A percentile compares a stretch with the other conserved stretches of the same genome.
phyloP scores from a whole-genome alignment of 345 rosid species.

The Gossypium arboreum region DNA sequence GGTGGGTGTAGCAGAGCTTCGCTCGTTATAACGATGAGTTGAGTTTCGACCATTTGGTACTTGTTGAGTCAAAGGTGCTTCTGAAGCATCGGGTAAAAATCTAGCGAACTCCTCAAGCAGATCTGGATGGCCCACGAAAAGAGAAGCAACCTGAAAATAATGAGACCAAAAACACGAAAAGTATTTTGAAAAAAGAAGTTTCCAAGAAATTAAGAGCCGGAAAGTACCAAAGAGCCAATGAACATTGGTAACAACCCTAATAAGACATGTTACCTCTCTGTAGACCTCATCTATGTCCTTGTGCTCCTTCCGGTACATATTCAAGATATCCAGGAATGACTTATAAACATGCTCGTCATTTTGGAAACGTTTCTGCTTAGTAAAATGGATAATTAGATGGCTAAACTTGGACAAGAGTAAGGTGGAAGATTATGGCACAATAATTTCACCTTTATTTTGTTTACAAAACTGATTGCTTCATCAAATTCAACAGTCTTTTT shows the following conservation, averaged over 20 bases:
- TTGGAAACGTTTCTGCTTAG: conserved; percentile 79
- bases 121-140: conserved; percentile 77
- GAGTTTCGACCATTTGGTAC: conserved; percentile 50
- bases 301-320: conserved; percentile 85
- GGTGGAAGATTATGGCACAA: conserved; percentile 8
- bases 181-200: background rate
- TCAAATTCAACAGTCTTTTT: conserved; percentile 91
- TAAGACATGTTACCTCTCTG: conserved; percentile 54
- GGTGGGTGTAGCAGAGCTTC: conserved; percentile 43
- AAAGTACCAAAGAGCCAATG: background rate
- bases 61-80: conserved; percentile 38
- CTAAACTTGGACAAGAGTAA: background rate
- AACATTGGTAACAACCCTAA: conserved; percentile 7
- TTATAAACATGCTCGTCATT: conserved; percentile 82
- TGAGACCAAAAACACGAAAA: conserved; percentile 19
- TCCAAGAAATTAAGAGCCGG: background rate
- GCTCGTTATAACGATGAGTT: conserved; percentile 53
- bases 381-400: conserved; percentile 22
- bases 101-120: conserved; percentile 82
- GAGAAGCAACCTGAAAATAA: conserved; percentile 58
- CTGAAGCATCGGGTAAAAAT: conserved; percentile 74
- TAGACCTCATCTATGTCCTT: conserved; percentile 92
- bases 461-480: conserved; percentile 70
- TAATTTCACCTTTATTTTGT: conserved; percentile 70
- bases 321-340: conserved; percentile 79